Percentiles rank a stretch among this genome's conserved stretches.
Conservation (phyloP, 108 stramenopile genomes). For the Skeletonema marinoi region DNA sequence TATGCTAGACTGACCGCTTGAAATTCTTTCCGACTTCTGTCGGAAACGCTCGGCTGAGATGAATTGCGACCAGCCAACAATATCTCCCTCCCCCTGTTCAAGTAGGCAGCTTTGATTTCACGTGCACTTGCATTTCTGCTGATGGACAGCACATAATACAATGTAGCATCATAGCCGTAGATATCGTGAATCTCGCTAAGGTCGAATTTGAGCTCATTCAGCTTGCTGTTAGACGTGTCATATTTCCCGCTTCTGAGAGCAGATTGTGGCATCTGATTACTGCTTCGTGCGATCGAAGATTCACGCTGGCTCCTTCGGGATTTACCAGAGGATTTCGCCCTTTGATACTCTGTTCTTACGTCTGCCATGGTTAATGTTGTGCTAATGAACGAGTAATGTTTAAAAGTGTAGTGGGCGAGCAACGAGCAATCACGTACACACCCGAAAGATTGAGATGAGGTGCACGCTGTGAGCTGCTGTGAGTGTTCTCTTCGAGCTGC, state of each 20-base stretch:
- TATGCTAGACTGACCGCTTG: conserved; percentile 1
- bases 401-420: too few relatives aligned
- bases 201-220: background rate
- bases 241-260: background rate
- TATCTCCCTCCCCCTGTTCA: background rate
- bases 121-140: background rate
- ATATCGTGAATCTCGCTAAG: background rate
- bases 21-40: background rate
- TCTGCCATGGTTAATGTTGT: background rate
- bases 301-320: background rate
- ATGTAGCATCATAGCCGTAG: background rate
- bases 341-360: background rate
- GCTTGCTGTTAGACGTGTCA: background rate
- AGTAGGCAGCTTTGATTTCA: background rate
- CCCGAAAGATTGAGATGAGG: background rate
- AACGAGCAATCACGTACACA: too few relatives aligned
- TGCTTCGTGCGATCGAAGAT: background rate
- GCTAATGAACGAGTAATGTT: too few relatives aligned
- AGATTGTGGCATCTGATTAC: background rate
- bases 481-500: background rate
- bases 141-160: background rate
- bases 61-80: background rate
- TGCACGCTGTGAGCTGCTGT: background rate
- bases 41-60: background rate
- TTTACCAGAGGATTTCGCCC: background rate